These are phyloP conservation scores for Cadophora luteo-olivacea DNA, from an alignment of 2,329 filamentous ascomycete genomes.

Conservation along the genomic window DNA sequence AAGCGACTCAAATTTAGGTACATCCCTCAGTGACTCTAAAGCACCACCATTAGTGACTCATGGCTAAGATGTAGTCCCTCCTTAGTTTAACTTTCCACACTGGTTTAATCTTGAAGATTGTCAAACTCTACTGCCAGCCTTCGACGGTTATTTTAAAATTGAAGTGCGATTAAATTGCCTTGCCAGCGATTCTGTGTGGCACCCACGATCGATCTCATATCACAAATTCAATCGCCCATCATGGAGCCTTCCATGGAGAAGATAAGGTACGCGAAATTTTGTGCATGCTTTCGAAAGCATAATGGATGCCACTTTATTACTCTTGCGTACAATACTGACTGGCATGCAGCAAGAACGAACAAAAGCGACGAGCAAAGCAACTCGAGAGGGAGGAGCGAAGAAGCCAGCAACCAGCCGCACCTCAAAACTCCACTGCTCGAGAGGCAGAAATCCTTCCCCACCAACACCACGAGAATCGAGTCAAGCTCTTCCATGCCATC, in stretches of 20 bases:
- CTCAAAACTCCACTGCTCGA: not conserved
- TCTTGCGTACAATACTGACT: not conserved
- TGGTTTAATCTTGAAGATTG: too few species aligned
- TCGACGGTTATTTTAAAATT: too few species aligned
- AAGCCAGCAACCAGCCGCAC: not conserved
- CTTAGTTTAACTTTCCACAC: too few species aligned
- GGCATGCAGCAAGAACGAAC: not conserved
- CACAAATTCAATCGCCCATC: not conserved
- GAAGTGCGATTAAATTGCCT: too few species aligned
- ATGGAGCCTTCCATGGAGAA: not conserved
- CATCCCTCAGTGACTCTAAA: not conserved
- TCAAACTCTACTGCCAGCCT: too few species aligned
- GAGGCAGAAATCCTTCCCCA: not conserved
- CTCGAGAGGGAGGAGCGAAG: not conserved
- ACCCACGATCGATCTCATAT: too few species aligned
- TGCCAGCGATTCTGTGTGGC: too few species aligned
- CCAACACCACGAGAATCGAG: not conserved
- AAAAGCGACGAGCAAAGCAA: slow-evolving; percentile 5
- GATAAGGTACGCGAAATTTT: not conserved
- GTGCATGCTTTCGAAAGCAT: not conserved
- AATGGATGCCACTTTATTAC: not conserved
- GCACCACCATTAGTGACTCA: not conserved
- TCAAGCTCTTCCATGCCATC: slow-evolving; percentile 1
- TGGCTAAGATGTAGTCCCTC: not conserved
- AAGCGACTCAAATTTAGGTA: not conserved